A percentile compares a stretch with the other conserved stretches of the same genome.
phyloP scores from a whole-genome alignment of 1,139 yeast species.

The Meyerozyma guilliermondii region DNA sequence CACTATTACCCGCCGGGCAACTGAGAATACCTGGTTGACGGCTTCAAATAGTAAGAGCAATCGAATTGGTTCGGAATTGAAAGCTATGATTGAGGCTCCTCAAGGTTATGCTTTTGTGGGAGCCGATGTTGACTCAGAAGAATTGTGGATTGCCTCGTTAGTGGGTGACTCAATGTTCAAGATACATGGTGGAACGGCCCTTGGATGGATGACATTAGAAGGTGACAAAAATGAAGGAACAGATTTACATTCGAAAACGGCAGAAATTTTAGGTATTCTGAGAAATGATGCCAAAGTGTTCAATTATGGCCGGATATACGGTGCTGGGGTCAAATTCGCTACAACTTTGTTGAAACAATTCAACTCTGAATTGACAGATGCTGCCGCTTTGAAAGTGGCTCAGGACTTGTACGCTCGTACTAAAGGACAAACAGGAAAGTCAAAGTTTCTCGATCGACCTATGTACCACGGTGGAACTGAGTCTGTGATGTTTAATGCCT shows the following conservation, averaged over 20 bases:
- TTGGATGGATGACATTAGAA: slow-evolving; percentile 99
- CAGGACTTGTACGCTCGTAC: slow-evolving; percentile 69
- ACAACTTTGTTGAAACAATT: slow-evolving; percentile 75
- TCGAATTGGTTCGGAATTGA: slow-evolving; percentile 89
- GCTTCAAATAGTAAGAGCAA: slow-evolving; percentile 88
- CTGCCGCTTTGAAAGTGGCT: slow-evolving; percentile 67
- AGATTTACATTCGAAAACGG: slow-evolving; percentile 93
- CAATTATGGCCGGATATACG: slow-evolving; percentile 95
- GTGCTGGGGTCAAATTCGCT: slow-evolving; percentile 94
- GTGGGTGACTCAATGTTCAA: slow-evolving; percentile 89
- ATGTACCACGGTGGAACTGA: slow-evolving; percentile 93
- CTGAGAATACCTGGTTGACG: slow-evolving; percentile 95
- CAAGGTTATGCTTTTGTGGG: slow-evolving; percentile 89
- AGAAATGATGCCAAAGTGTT: slow-evolving; percentile 92
- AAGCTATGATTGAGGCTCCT: slow-evolving; percentile 84
- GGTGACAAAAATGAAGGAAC: slow-evolving; percentile 90
- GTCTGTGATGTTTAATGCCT: slow-evolving; percentile 80
- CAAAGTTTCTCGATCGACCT: slow-evolving; percentile 22
- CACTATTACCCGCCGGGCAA: slow-evolving; percentile 92
- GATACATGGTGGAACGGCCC: slow-evolving; percentile 91
- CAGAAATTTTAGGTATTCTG: slow-evolving; percentile 80
- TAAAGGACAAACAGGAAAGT: slow-evolving; percentile 55
- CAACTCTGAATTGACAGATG: slow-evolving; percentile 64
- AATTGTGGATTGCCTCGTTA: slow-evolving; percentile 94
- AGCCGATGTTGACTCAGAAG: slow-evolving; percentile 98